Conservation (phyloP, 192 early-diverging fungal genomes). For the Coemansia reversa region DNA sequence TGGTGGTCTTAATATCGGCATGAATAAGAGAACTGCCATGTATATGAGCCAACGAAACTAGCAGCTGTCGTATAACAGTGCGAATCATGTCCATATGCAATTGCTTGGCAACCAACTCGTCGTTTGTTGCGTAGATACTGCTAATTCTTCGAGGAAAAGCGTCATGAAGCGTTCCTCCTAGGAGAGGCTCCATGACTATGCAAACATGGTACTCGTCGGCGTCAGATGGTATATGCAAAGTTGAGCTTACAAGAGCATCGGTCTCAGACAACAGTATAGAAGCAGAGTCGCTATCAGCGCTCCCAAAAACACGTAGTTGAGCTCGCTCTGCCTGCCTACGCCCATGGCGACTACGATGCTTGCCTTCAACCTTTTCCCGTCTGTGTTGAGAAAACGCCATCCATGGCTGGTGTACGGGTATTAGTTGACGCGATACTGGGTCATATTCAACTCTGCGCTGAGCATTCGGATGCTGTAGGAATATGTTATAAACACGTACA, state of each 20-base stretch:
- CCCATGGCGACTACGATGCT: neutral
- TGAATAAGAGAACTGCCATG: constrained; percentile 83
- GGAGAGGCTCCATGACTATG: constrained; percentile 50
- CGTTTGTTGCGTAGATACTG: constrained; percentile 29
- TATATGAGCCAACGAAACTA: constrained; percentile 81
- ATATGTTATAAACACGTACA: constrained; percentile 43
- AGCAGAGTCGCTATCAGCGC: neutral
- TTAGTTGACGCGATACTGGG: constrained; percentile 12
- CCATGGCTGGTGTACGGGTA: constrained; percentile 13
- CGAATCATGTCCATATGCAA: constrained; percentile 66
- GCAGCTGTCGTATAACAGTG: constrained; percentile 78
- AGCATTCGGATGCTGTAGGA: constrained; percentile 21
- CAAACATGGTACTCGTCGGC: constrained; percentile 24
- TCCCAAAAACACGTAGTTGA: constrained; percentile 29
- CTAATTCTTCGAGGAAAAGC: constrained; percentile 46
- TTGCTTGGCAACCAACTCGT: constrained; percentile 36
- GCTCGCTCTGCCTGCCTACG: constrained; percentile 1
- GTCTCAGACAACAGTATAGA: constrained; percentile 6
- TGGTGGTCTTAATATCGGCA: constrained; percentile 92
- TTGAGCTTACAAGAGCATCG: constrained; percentile 16
- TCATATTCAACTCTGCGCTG: constrained; percentile 27
- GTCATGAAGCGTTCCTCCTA: constrained; percentile 48
- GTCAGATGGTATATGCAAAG: constrained; percentile 4
- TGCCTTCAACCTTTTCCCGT: neutral
- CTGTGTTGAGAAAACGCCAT: neutral